These are phyloP conservation scores for Exserohilum rostratum DNA, from an alignment of 2,329 filamentous ascomycete genomes.

Conservation along the genomic window DNA sequence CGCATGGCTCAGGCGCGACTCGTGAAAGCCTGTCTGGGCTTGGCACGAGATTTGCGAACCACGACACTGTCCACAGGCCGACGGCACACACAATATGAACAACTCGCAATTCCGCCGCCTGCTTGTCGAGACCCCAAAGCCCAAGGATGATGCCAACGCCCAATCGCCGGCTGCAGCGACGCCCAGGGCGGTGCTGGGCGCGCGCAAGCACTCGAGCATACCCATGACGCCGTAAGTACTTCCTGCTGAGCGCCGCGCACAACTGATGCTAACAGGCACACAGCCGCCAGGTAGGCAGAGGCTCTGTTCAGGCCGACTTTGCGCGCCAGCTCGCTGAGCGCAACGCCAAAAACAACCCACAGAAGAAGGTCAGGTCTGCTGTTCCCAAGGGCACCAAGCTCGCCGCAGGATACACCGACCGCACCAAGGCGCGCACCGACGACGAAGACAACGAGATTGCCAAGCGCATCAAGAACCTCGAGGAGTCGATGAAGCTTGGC, in stretches of 20 bases:
- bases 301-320: slow-evolving; percentile 68
- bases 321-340: slow-evolving; percentile 82
- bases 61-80: not conserved
- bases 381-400: slow-evolving; percentile 84
- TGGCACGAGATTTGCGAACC: slow-evolving; percentile 14
- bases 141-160: slow-evolving; percentile 37
- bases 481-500: slow-evolving; percentile 80
- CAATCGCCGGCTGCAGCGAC: slow-evolving; percentile 37
- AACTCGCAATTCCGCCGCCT: slow-evolving; percentile 93
- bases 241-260: not conserved
- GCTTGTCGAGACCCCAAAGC: slow-evolving; percentile 56
- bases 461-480: slow-evolving; percentile 75
- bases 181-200: slow-evolving; percentile 67
- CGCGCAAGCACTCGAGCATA: slow-evolving; percentile 78
- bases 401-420: slow-evolving; percentile 81
- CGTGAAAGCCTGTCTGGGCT: slow-evolving; percentile 1
- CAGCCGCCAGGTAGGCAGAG: slow-evolving; percentile 68
- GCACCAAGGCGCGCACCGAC: slow-evolving; percentile 67
- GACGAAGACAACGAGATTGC: slow-evolving; percentile 63
- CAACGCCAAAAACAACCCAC: slow-evolving; percentile 59
- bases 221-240: slow-evolving; percentile 87
- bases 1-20: slow-evolving; percentile 11
- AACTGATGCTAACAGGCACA: slow-evolving; percentile 11
- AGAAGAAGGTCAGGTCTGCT: slow-evolving; percentile 78
- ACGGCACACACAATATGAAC: slow-evolving; percentile 68